phyloP scores from a whole-genome alignment of 2,329 filamentous ascomycete genomes.

The Aspergillus costaricaensis region DNA sequence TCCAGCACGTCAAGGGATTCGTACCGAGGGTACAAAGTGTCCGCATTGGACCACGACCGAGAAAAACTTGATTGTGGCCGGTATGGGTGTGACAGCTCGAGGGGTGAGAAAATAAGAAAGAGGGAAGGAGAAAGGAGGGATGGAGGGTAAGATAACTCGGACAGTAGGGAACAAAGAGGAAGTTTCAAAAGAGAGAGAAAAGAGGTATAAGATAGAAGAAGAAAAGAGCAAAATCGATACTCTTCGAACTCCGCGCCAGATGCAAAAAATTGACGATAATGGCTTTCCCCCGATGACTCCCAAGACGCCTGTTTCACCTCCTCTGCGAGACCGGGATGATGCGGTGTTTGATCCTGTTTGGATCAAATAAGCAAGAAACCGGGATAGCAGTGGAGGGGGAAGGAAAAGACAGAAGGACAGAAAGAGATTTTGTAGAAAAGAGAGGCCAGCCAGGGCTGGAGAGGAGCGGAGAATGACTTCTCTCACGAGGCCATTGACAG shows the following conservation, averaged over 20 bases:
- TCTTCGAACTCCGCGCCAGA: constrained; percentile 28
- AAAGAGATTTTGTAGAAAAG: constrained; percentile 6
- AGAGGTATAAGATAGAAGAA: constrained; percentile 17
- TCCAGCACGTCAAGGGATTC: too few relatives aligned
- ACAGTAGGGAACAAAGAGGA: constrained; percentile 16
- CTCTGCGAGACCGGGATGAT: constrained; percentile 23
- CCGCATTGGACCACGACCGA: too few relatives aligned
- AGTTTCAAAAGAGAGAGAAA: constrained; percentile 13
- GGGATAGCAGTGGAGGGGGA: neutral
- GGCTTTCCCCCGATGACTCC: constrained; percentile 25
- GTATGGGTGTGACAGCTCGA: too few relatives aligned
- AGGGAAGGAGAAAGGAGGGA: neutral
- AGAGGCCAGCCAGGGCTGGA: constrained; percentile 11
- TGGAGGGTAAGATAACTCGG: constrained; percentile 10
- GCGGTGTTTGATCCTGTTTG: constrained; percentile 9
- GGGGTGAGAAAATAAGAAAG: constrained; percentile 10
- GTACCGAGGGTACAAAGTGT: too few relatives aligned
- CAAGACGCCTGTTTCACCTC: constrained; percentile 33
- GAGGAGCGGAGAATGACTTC: constrained; percentile 13
- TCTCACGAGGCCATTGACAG: constrained; percentile 44
- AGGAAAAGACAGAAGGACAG: constrained; percentile 1
- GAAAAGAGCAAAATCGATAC: constrained; percentile 20
- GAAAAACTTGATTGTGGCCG: too few relatives aligned
- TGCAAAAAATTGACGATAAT: constrained; percentile 28
- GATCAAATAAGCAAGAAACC: neutral